phyloP scores from a whole-genome alignment of 176 grass and related monocot species.

The Musa acuminata region DNA sequence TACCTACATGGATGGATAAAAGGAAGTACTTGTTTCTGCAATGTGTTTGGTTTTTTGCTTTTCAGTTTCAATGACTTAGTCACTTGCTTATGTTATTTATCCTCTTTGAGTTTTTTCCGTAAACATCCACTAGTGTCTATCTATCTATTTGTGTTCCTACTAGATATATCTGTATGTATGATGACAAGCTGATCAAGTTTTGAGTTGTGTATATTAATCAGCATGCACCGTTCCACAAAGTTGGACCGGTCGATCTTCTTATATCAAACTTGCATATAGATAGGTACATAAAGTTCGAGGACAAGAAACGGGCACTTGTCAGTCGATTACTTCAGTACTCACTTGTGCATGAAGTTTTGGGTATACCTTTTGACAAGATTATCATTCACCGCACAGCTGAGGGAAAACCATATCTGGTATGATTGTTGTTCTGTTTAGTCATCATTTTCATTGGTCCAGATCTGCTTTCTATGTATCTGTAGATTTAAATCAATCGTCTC shows the following conservation, averaged over 20 bases:
- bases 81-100: neutral
- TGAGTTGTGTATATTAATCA: no score
- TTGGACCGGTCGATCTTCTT: neutral
- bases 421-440: neutral
- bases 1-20: no score
- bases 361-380: constrained; percentile 42
- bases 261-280: constrained; percentile 13
- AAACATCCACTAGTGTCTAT: neutral
- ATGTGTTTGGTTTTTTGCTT: no score
- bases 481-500: neutral
- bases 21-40: no score
- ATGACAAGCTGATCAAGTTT: neutral
- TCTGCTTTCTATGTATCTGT: neutral
- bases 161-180: neutral
- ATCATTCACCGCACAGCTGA: constrained; percentile 36
- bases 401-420: constrained; percentile 75
- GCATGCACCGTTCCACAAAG: neutral
- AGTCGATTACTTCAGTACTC: constrained; percentile 66
- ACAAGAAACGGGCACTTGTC: constrained; percentile 69
- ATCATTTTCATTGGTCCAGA: neutral
- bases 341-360: constrained; percentile 41
- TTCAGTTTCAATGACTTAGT: neutral
- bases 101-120: neutral
- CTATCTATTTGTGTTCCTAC: neutral
- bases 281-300: constrained; percentile 59